These are phyloP conservation scores for Lasiosphaeria ovina DNA, from an alignment of 495 filamentous ascomycete genomes.

Conservation along the genomic window DNA sequence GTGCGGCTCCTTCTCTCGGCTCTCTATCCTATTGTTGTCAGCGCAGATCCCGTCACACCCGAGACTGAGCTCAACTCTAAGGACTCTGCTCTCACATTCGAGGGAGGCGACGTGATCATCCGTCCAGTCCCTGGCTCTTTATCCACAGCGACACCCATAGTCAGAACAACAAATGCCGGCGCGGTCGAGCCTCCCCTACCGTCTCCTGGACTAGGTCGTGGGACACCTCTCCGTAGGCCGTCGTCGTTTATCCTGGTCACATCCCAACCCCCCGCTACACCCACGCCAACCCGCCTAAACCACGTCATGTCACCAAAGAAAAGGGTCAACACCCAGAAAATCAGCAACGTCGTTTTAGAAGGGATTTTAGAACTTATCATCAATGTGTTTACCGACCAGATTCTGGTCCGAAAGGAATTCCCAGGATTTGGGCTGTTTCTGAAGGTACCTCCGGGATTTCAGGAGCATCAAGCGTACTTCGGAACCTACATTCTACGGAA, in stretches of 20 bases:
- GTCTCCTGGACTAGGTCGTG: constrained; percentile 43
- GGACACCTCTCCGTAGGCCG: constrained; percentile 62
- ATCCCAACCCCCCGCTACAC: constrained; percentile 56
- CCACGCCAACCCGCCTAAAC: constrained; percentile 61
- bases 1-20: constrained; percentile 71
- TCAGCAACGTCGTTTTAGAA: constrained; percentile 69
- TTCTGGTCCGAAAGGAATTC: constrained; percentile 84
- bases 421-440: constrained; percentile 81
- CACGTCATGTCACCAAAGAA: constrained; percentile 59
- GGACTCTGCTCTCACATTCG: constrained; percentile 75
- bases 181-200: constrained; percentile 39
- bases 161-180: constrained; percentile 67
- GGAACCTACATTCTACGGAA: constrained; percentile 83
- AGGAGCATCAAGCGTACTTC: constrained; percentile 92
- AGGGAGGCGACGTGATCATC: constrained; percentile 79
- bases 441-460: constrained; percentile 87
- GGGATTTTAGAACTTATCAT: constrained; percentile 72
- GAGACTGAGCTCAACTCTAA: constrained; percentile 79
- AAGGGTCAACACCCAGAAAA: constrained; percentile 46
- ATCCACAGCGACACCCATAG: constrained; percentile 54
- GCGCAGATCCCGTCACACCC: constrained; percentile 74
- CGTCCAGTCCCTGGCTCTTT: constrained; percentile 64
- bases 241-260: constrained; percentile 90
- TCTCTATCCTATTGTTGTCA: constrained; percentile 82
- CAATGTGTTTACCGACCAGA: constrained; percentile 75